phyloP scores from a whole-genome alignment of 805 yeast species.

The Spathaspora girioi region DNA sequence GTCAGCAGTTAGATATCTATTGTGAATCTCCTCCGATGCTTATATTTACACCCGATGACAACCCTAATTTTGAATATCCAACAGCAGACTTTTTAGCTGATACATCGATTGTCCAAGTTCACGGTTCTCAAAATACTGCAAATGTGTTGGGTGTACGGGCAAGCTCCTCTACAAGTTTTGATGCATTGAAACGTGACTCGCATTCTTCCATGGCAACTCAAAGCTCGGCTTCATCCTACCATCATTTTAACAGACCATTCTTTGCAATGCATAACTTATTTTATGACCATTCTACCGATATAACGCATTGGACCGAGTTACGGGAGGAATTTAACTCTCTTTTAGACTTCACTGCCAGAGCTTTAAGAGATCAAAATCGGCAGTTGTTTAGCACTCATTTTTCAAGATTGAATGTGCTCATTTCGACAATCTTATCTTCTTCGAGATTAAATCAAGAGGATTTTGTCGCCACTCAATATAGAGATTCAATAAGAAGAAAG shows the following conservation, averaged over 20 bases:
- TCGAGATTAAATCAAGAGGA: constrained; percentile 53
- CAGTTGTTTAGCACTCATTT: constrained; percentile 52
- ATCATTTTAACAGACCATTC: constrained; percentile 40
- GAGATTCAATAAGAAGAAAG: constrained; percentile 44
- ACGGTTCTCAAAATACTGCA: constrained; percentile 4
- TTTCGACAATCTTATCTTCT: constrained; percentile 51
- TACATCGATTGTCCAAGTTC: constrained; percentile 12
- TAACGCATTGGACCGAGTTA: constrained; percentile 57
- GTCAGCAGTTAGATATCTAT: constrained; percentile 56
- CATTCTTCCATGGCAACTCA: constrained; percentile 30
- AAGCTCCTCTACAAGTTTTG: constrained; percentile 17
- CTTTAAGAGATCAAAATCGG: constrained; percentile 49
- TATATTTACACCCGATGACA: constrained; percentile 15
- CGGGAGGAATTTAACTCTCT: constrained; percentile 45
- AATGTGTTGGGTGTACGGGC: constrained; percentile 7
- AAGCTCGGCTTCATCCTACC: constrained; percentile 29
- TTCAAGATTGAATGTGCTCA: constrained; percentile 49
- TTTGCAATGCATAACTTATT: constrained; percentile 42
- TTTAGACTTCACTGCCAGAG: constrained; percentile 46
- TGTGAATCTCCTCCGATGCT: constrained; percentile 57
- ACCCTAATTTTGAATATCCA: constrained; percentile 24
- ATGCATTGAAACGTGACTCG: constrained; percentile 35
- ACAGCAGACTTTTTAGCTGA: constrained; percentile 18
- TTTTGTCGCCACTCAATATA: constrained; percentile 43
- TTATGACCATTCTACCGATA: constrained; percentile 57